A percentile compares a stretch with the other conserved stretches of the same genome.
phyloP scores from a whole-genome alignment of 495 filamentous ascomycete genomes.

The Tuber umbilicatum region DNA sequence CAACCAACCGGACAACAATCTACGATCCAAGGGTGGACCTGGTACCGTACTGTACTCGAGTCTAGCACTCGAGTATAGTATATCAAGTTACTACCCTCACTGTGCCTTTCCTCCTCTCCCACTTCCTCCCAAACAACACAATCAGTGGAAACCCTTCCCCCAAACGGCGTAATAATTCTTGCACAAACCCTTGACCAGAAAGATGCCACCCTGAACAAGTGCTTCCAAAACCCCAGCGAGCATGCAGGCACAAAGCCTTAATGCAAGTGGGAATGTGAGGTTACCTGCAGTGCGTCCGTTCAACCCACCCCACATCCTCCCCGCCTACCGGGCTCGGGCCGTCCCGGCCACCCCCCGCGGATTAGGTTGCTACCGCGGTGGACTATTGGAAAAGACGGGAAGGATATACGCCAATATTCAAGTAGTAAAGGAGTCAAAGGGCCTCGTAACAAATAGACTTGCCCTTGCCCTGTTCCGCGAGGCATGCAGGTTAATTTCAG shows the following conservation, averaged over 20 bases:
- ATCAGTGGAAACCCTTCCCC: constrained; percentile 32
- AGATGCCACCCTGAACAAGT: constrained; percentile 47
- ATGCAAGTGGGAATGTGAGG: constrained; percentile 37
- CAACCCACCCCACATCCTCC: constrained; percentile 60
- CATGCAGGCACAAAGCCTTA: constrained; percentile 44
- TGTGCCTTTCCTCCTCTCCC: constrained; percentile 27
- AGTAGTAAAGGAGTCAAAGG: constrained; percentile 49
- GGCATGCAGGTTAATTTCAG: too few species aligned
- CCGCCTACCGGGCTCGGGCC: constrained; percentile 58
- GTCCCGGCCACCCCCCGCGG: constrained; percentile 43
- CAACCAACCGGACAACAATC: constrained; percentile 47
- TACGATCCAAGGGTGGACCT: constrained; percentile 53
- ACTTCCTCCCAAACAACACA: constrained; percentile 1
- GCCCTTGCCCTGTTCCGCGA: too few species aligned
- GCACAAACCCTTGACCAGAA: constrained; percentile 40
- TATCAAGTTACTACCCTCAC: constrained; percentile 45
- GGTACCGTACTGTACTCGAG: constrained; percentile 40
- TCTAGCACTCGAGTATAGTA: too few species aligned
- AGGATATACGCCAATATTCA: constrained; percentile 49
- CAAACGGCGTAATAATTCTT: constrained; percentile 43
- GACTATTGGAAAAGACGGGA: constrained; percentile 49
- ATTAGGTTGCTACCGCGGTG: constrained; percentile 46
- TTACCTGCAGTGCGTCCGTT: constrained; percentile 57
- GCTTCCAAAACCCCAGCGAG: constrained; percentile 55
- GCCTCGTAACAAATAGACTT: too few species aligned